phyloP scores from a whole-genome alignment of 2,329 filamentous ascomycete species.

The Aspergillus alliaceus region DNA sequence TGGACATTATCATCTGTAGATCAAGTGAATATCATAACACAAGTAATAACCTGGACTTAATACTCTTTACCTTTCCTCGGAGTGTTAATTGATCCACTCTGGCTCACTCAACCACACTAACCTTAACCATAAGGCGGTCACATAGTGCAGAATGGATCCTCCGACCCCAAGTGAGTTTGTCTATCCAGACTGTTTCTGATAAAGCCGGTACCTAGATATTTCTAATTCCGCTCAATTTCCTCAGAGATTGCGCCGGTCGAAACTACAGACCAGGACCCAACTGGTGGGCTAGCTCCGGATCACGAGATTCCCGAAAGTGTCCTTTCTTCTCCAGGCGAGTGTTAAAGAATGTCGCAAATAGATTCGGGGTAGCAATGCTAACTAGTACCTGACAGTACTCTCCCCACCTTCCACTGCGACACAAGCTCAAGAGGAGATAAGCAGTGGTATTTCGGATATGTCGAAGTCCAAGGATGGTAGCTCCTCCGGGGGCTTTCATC shows the following conservation, averaged over 20 bases:
- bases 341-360: slow-evolving; percentile 1
- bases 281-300: slow-evolving; percentile 4
- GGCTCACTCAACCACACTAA: slow-evolving; percentile 6
- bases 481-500: slow-evolving; percentile 61
- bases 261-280: slow-evolving; percentile 1
- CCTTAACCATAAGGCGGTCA: slow-evolving; percentile 26
- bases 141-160: slow-evolving; percentile 27
- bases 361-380: slow-evolving; percentile 6
- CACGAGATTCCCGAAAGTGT: slow-evolving; percentile 11
- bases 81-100: slow-evolving; percentile 5
- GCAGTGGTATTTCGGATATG: slow-evolving; percentile 23
- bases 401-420: slow-evolving; percentile 7
- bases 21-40: neutral
- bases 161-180: slow-evolving; percentile 22
- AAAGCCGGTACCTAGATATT: neutral
- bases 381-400: slow-evolving; percentile 5
- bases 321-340: slow-evolving; percentile 15
- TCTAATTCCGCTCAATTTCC: slow-evolving; percentile 5
- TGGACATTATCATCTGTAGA: neutral
- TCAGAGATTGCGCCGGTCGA: slow-evolving; percentile 13
- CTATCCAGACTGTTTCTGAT: slow-evolving; percentile 2
- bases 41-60: too few species aligned
- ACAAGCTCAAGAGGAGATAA: neutral
- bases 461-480: slow-evolving; percentile 41
- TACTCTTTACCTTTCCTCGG: too few species aligned